Evolutionary conservation across 2,329 filamentous ascomycete species (phyloP).

Genomic region (Fusarium austroafricanum): DNA sequence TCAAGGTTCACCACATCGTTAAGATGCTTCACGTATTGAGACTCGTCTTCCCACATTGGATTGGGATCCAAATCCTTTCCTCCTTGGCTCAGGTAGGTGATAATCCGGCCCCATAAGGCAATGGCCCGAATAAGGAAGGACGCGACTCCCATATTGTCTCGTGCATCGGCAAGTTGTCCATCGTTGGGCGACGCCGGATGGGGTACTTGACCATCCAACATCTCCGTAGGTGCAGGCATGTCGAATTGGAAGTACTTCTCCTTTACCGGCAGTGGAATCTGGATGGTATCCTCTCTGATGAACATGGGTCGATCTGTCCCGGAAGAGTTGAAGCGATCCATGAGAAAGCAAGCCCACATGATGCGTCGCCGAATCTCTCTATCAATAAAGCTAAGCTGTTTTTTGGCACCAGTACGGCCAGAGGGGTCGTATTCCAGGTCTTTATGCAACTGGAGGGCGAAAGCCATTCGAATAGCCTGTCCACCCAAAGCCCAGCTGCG

Average conservation of each 20-base stretch:
- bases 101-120: constrained; percentile 88
- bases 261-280: constrained; percentile 90
- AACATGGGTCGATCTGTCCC: constrained; percentile 93
- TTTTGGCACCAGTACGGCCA: constrained; percentile 68
- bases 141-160: constrained; percentile 92
- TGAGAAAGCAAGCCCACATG: constrained; percentile 98
- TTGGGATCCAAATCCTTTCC: constrained; percentile 82
- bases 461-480: constrained; percentile 96
- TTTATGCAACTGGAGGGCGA: constrained; percentile 91
- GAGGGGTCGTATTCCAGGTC: constrained; percentile 87
- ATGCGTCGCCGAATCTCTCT: constrained; percentile 91
- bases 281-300: constrained; percentile 87
- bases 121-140: constrained; percentile 90
- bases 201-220: constrained; percentile 76
- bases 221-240: constrained; percentile 88
- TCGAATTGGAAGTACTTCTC: constrained; percentile 92
- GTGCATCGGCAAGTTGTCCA: constrained; percentile 73
- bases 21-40: constrained; percentile 77
- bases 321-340: constrained; percentile 98
- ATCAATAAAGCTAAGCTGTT: constrained; percentile 86
- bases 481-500: constrained; percentile 96
- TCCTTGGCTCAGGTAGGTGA: constrained; percentile 90
- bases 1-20: constrained; percentile 78
- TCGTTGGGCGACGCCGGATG: constrained; percentile 71
- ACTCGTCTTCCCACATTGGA: constrained; percentile 86